Evolutionary conservation across 1,139 yeast genomes (phyloP).

Genomic region (Hyphopichia wangnamkhiaoensis): DNA sequence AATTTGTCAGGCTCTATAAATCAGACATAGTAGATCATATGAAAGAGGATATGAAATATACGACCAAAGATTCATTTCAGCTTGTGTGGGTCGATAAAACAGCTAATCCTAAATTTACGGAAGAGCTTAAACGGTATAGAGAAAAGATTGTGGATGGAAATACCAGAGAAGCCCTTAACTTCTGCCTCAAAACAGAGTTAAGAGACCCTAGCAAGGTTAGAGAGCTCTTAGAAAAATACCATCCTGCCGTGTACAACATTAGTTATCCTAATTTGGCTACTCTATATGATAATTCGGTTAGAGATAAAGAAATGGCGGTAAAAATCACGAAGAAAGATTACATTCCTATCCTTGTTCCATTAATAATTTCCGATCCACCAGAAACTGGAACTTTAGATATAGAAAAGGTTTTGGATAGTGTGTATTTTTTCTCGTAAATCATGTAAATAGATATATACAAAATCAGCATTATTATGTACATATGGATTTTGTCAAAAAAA

Average conservation of each 20-base stretch:
- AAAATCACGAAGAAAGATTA: conserved; percentile 2
- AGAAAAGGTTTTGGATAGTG: conserved; percentile 31
- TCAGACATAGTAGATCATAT: conserved; percentile 27
- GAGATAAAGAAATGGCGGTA: neutral
- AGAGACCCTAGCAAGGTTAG: neutral
- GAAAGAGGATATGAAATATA: conserved; percentile 25
- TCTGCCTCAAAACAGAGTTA: neutral
- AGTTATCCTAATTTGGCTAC: conserved; percentile 4
- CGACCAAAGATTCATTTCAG: conserved; percentile 29
- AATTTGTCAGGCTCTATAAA: conserved; percentile 37
- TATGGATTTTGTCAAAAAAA: too few relatives aligned
- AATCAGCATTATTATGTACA: too few relatives aligned
- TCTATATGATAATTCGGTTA: conserved; percentile 8
- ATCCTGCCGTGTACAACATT: conserved; percentile 24
- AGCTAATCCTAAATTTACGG: conserved; percentile 19
- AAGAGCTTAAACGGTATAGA: conserved; percentile 15
- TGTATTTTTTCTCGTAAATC: conserved; percentile 37
- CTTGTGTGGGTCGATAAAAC: conserved; percentile 33
- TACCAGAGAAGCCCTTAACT: neutral
- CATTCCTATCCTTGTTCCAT: conserved; percentile 21
- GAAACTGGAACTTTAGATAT: conserved; percentile 36
- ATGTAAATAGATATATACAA: neutral
- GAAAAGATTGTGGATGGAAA: neutral
- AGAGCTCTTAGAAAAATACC: conserved; percentile 15
- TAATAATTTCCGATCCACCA: conserved; percentile 30